Base-by-base conservation (phyloP, 2,329 filamentous ascomycete genomes). In the Fusarium buxicola region DNA sequence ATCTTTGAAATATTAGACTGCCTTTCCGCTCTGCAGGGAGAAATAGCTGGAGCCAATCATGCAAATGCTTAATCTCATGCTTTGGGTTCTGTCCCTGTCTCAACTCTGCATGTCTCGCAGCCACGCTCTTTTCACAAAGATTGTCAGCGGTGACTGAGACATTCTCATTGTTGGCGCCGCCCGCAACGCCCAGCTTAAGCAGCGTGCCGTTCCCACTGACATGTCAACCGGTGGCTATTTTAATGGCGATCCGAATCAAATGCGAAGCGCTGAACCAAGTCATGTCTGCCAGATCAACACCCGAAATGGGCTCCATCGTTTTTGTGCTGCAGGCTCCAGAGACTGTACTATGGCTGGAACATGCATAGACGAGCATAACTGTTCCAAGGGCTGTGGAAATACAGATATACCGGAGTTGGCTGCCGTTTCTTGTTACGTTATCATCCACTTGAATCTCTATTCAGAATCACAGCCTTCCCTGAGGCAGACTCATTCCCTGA, bases 241-340 rank as follows among this genome's bases (percentile, higher is more conserved):
- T 6, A 56, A 72, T 15, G 77, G 76, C 7, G 62, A 77, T 15
- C 52, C 69, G 0, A 34, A 60, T 5, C 44, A 55, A 7, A 51
- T 62, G 1, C 68, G 74, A 8, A 74, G 72, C 0, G 75, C 75
- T 3, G 58, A 72, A 11, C 27, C 58, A 0, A 77, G 75, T 0
- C 77, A 64, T 40, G 68, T 75, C 53, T 79, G 74, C 53, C 73
- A 73, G 4, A 63, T 78, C 4, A 75, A 77, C 40, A 69, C 71
- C 2, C 25, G 56, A 13, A 66, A 74, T 40, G 73, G 69, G 0
- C 60, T 78, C 5, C 79, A 74, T 75, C 75, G 73, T 0, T 75
- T 77, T 60, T 79, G 76, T 47, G 73, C 76, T 27, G 47, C 18
- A 7, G 54, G 40, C 8, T 21, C 39, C 3, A 31, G 12, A 21